Percentiles rank a stretch among this genome's conserved stretches.
These are phyloP conservation scores for Epichloe brachyelytri DNA, from an alignment of 2,329 filamentous ascomycete species.

Conservation along the genomic window DNA sequence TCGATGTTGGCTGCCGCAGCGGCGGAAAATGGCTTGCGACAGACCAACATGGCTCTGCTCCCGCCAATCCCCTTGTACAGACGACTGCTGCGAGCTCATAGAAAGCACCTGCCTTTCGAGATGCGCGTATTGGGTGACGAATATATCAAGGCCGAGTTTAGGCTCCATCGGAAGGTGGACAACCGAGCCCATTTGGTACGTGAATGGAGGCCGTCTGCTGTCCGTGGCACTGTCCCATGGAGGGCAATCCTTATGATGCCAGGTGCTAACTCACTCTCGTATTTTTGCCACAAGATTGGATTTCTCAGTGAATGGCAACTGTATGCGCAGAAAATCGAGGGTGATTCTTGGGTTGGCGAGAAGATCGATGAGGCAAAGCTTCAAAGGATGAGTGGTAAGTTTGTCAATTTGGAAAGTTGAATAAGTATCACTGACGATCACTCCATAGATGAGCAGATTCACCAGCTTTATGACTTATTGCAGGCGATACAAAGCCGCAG, in stretches of 20 bases:
- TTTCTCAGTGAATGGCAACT: constrained; percentile 95
- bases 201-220: background rate
- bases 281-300: constrained; percentile 51
- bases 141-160: constrained; percentile 88
- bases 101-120: constrained; percentile 61
- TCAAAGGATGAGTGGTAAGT: constrained; percentile 84
- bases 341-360: constrained; percentile 71
- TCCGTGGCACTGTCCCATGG: too few relatives aligned
- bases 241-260: too few relatives aligned
- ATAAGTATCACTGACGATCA: background rate
- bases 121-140: constrained; percentile 77
- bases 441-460: constrained; percentile 70
- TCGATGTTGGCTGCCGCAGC: constrained; percentile 17
- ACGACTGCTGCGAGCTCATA: constrained; percentile 72
- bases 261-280: background rate
- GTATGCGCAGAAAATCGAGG: constrained; percentile 86
- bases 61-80: constrained; percentile 85
- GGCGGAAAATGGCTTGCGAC: constrained; percentile 20
- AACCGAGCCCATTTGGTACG: constrained; percentile 84
- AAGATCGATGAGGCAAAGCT: constrained; percentile 74
- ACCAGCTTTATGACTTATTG: constrained; percentile 91
- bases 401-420: too few relatives aligned
- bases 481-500: constrained; percentile 49
- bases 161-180: constrained; percentile 69
- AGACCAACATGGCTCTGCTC: constrained; percentile 51